Percentiles rank a stretch among this genome's conserved stretches.
Evolutionary conservation across 2,329 filamentous ascomycete genomes (phyloP).

Genomic region (Stagonosporopsis chrysanthemi): DNA sequence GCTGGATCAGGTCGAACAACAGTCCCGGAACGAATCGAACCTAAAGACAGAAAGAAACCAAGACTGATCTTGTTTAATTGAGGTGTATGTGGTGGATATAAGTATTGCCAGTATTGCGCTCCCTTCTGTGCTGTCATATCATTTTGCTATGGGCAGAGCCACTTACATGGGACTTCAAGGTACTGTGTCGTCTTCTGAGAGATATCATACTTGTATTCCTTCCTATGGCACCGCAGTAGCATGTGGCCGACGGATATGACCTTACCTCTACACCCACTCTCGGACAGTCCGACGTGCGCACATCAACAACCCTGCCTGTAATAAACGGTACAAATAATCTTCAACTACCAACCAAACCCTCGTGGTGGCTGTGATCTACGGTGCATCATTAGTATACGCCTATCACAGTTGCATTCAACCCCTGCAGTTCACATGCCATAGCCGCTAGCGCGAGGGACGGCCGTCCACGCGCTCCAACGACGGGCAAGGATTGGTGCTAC

Average conservation of each 20-base stretch:
- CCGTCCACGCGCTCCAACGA: conserved; percentile 6
- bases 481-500: conserved; percentile 13
- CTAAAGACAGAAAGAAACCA: conserved; percentile 7
- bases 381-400: conserved; percentile 13
- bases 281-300: conserved; percentile 1
- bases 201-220: neutral
- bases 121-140: neutral
- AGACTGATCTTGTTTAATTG: conserved; percentile 13
- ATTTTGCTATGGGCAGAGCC: no score
- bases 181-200: neutral
- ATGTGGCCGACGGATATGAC: neutral
- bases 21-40: neutral
- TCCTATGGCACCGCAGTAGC: neutral
- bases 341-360: neutral
- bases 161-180: no score
- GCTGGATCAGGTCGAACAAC: neutral
- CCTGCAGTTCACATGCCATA: conserved; percentile 9
- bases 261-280: neutral
- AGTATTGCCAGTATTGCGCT: neutral
- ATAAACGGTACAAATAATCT: neutral
- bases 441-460: conserved; percentile 9
- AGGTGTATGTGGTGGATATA: neutral
- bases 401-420: conserved; percentile 7
- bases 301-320: conserved; percentile 1
- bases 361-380: conserved; percentile 12